These are phyloP conservation scores for Colletotrichum phormii DNA, from an alignment of 2,329 filamentous ascomycete species.

Conservation along the genomic window DNA sequence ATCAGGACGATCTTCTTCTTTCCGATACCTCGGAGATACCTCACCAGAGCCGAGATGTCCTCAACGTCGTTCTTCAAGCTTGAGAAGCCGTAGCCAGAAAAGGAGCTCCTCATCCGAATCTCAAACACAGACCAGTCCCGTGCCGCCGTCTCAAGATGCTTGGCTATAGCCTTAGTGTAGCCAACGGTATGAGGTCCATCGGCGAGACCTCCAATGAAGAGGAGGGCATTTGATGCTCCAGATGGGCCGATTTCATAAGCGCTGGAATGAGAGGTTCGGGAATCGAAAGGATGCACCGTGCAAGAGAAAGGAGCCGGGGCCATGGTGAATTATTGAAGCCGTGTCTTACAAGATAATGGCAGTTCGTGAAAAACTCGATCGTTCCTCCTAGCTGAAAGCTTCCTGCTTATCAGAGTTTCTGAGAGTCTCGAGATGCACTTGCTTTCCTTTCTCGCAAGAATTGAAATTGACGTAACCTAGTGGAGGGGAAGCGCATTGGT, in stretches of 20 bases:
- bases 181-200: conserved; percentile 76
- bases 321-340: not conserved
- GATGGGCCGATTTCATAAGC: conserved; percentile 60
- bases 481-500: not conserved
- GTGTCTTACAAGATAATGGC: not conserved
- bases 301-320: conserved; percentile 42
- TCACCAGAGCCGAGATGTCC: conserved; percentile 64
- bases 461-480: conserved; percentile 7
- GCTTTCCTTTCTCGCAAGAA: no score
- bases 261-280: conserved; percentile 51
- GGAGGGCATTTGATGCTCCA: conserved; percentile 65
- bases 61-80: conserved; percentile 64
- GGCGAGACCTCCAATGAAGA: conserved; percentile 78
- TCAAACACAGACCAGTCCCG: conserved; percentile 67
- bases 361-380: not conserved
- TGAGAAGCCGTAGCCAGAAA: conserved; percentile 62
- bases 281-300: conserved; percentile 59
- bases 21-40: conserved; percentile 63
- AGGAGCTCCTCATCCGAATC: conserved; percentile 66
- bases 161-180: conserved; percentile 64
- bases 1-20: conserved; percentile 65
- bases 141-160: conserved; percentile 51
- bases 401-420: not conserved
- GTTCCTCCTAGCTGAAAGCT: not conserved
- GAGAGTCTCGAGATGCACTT: no score